These are phyloP conservation scores for Bocquillonia castaneifolia DNA, from an alignment of 441 rosid genomes.

Conservation along the genomic window DNA sequence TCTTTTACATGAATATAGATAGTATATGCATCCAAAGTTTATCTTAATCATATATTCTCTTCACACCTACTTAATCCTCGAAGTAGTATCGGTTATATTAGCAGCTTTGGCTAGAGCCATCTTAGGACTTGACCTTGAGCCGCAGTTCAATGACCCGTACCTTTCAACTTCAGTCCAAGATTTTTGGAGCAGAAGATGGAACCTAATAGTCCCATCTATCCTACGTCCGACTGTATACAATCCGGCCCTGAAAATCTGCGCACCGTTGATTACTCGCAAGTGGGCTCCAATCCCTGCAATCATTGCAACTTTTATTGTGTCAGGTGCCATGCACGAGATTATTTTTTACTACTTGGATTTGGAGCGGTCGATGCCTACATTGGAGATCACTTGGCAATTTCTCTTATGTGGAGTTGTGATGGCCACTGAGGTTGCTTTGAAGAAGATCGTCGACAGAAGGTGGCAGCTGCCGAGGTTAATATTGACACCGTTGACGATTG, in stretches of 20 bases:
- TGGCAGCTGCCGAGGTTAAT: not conserved
- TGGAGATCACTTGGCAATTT: constrained; percentile 19
- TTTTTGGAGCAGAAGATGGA: constrained; percentile 26
- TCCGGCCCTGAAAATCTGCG: not conserved
- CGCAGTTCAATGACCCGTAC: constrained; percentile 22
- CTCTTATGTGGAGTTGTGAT: not conserved
- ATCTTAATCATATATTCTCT: not conserved
- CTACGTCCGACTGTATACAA: constrained; percentile 14
- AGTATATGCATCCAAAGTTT: not conserved
- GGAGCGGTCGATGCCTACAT: constrained; percentile 15
- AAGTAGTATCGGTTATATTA: not conserved
- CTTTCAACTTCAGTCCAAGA: constrained; percentile 20
- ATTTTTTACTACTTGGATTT: constrained; percentile 13
- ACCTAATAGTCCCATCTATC: constrained; percentile 13
- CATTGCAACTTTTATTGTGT: constrained; percentile 7
- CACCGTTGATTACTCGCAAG: not conserved
- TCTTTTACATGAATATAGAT: not conserved
- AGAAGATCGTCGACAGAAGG: not conserved
- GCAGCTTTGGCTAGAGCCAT: constrained; percentile 13
- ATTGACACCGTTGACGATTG: not conserved
- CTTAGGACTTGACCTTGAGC: constrained; percentile 12
- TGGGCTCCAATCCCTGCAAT: constrained; percentile 8
- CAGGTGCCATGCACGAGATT: constrained; percentile 16
- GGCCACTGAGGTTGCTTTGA: not conserved
- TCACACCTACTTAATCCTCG: not conserved